phyloP scores from a whole-genome alignment of 2,329 filamentous ascomycete species.

The Colletotrichum cuscutae region DNA sequence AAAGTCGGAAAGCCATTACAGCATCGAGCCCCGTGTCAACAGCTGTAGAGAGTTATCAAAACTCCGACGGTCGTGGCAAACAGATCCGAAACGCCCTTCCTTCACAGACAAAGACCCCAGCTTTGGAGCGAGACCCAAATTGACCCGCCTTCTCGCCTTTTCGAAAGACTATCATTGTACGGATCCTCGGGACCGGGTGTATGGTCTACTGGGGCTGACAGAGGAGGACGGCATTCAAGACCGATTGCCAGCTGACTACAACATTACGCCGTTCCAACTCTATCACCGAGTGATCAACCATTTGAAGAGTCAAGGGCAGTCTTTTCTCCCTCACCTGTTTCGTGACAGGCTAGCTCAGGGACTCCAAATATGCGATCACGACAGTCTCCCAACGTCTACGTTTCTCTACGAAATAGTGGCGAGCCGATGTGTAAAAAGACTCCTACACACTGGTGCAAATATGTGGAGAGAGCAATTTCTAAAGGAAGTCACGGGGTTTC shows the following conservation, averaged over 20 bases:
- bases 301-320: background rate
- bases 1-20: slow-evolving; percentile 1
- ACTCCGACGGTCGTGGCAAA: slow-evolving; percentile 1
- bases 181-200: slow-evolving; percentile 38
- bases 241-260: slow-evolving; percentile 2
- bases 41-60: slow-evolving; percentile 14
- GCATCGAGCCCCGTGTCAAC: background rate
- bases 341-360: slow-evolving; percentile 1
- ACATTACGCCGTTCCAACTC: slow-evolving; percentile 6
- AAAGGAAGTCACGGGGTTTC: background rate
- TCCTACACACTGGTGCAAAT: background rate
- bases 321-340: background rate
- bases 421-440: background rate
- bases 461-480: slow-evolving; percentile 4
- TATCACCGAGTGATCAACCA: slow-evolving; percentile 22
- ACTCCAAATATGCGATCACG: slow-evolving; percentile 1
- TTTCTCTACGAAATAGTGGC: slow-evolving; percentile 14
- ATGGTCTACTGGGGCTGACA: slow-evolving; percentile 38
- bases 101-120: background rate
- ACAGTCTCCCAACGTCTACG: background rate
- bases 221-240: background rate
- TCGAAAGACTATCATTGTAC: slow-evolving; percentile 34
- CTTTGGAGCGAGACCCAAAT: slow-evolving; percentile 33
- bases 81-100: background rate
- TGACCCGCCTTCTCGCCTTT: slow-evolving; percentile 37